phyloP scores from a whole-genome alignment of 345 rosid genomes.

The Excoecaria agallocha region DNA sequence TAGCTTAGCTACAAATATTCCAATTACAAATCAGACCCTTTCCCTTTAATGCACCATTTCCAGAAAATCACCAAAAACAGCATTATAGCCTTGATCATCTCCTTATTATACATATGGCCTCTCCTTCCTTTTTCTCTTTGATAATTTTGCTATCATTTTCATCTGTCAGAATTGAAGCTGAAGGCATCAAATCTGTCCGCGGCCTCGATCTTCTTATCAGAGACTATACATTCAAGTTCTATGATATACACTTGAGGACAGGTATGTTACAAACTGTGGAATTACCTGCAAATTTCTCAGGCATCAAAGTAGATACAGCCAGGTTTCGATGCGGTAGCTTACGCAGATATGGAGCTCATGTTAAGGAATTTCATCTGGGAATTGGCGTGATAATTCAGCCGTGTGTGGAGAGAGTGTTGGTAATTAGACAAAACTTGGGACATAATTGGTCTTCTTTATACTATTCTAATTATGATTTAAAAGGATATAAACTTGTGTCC shows the following conservation, averaged over 20 bases:
- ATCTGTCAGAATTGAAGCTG: slow-evolving; percentile 30
- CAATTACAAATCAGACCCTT: slow-evolving; percentile 9
- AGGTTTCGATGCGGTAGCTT: slow-evolving; percentile 90
- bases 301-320: slow-evolving; percentile 55
- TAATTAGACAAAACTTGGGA: slow-evolving; percentile 69
- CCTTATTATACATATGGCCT: slow-evolving; percentile 35
- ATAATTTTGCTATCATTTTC: slow-evolving; percentile 24
- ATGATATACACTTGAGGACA: slow-evolving; percentile 46
- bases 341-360: slow-evolving; percentile 70
- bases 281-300: slow-evolving; percentile 74
- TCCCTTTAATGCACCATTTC: not conserved
- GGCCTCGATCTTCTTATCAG: slow-evolving; percentile 69
- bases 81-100: not conserved
- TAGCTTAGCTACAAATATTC: not conserved
- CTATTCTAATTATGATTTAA: slow-evolving; percentile 64
- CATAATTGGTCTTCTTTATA: slow-evolving; percentile 70
- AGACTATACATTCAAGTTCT: slow-evolving; percentile 69
- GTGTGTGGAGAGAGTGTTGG: slow-evolving; percentile 75
- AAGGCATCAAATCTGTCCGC: slow-evolving; percentile 51
- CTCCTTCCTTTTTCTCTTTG: slow-evolving; percentile 26
- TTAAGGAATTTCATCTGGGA: slow-evolving; percentile 67
- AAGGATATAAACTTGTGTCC: slow-evolving; percentile 73
- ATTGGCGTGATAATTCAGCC: slow-evolving; percentile 63
- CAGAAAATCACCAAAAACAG: slow-evolving; percentile 5
- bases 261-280: slow-evolving; percentile 49